Percentiles rank a stretch among this genome's conserved stretches.
These are phyloP conservation scores for Pholiota microspora DNA, from an alignment of 768 basidiomycete genomes.

Conservation along the genomic window DNA sequence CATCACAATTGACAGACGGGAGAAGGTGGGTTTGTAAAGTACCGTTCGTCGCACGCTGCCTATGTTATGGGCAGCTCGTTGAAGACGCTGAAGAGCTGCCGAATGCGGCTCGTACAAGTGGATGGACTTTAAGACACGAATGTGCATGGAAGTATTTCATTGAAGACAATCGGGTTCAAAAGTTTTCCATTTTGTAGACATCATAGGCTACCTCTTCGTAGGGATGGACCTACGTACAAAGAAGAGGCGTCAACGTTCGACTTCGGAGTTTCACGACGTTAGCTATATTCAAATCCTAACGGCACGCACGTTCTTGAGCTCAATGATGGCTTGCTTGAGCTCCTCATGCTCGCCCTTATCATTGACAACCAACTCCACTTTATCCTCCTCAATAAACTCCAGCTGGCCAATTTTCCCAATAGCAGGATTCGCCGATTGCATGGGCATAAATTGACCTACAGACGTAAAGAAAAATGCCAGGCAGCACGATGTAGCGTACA, in stretches of 20 bases:
- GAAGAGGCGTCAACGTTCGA: not conserved
- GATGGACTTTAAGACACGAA: not conserved
- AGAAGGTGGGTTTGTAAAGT: not conserved
- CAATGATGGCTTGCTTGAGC: slow-evolving; percentile 37
- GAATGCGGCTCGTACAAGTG: not conserved
- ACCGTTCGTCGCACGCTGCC: slow-evolving; percentile 1
- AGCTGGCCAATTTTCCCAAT: slow-evolving; percentile 42
- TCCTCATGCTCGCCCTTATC: slow-evolving; percentile 33
- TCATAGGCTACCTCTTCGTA: slow-evolving; percentile 61
- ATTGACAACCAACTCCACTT: slow-evolving; percentile 50
- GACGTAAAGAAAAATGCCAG: not conserved
- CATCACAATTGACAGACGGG: not conserved
- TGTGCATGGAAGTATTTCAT: not conserved
- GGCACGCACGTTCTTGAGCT: slow-evolving; percentile 43
- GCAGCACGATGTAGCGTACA: not conserved
- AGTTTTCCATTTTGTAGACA: slow-evolving; percentile 47
- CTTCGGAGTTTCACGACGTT: not conserved
- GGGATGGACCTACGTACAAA: slow-evolving; percentile 47
- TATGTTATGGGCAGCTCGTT: not conserved
- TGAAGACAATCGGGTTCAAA: slow-evolving; percentile 22
- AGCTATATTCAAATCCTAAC: not conserved
- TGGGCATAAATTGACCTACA: slow-evolving; percentile 48
- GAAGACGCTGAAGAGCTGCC: not conserved
- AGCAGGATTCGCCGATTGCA: slow-evolving; percentile 38
- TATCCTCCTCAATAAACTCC: slow-evolving; percentile 51